phyloP scores from a whole-genome alignment of 768 basidiomycete species.

The Tephrocybe sp. region DNA sequence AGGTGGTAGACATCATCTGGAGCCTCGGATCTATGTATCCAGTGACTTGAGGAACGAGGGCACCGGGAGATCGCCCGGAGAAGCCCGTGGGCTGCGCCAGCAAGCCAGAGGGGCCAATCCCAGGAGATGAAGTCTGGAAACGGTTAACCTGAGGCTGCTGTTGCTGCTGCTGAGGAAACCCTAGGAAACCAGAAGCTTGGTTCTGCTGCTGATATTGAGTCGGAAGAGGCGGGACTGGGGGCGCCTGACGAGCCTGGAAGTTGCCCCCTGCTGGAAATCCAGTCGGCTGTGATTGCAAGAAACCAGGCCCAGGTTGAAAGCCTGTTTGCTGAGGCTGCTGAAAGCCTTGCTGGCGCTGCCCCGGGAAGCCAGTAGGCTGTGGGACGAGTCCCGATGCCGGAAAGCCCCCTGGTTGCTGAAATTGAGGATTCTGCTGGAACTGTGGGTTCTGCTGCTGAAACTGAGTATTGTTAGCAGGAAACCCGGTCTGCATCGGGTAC shows the following conservation, averaged over 20 bases:
- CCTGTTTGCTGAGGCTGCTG: conserved; percentile 67
- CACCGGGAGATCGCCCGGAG: conserved; percentile 36
- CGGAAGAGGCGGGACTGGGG: conserved; percentile 66
- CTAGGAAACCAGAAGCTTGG: conserved; percentile 39
- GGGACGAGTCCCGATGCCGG: conserved; percentile 46
- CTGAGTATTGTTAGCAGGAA: conserved; percentile 37
- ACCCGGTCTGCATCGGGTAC: conserved; percentile 76
- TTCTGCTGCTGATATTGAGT: conserved; percentile 58
- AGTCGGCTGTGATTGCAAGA: conserved; percentile 53
- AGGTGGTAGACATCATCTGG: conserved; percentile 87
- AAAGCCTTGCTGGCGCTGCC: conserved; percentile 41
- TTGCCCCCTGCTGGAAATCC: conserved; percentile 42
- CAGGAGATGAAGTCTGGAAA: conserved; percentile 61
- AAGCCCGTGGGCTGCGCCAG: conserved; percentile 62
- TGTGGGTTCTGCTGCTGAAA: conserved; percentile 27
- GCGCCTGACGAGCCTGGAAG: conserved; percentile 45
- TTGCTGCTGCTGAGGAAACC: conserved; percentile 37
- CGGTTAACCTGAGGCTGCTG: conserved; percentile 42
- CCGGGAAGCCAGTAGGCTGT: conserved; percentile 63
- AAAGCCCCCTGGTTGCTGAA: conserved; percentile 29
- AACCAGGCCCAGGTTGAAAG: conserved; percentile 40
- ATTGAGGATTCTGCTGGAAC: conserved; percentile 32
- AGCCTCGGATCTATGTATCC: conserved; percentile 83
- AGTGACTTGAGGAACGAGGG: conserved; percentile 72
- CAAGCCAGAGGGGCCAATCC: conserved; percentile 41